Conservation (phyloP, 345 rosid species). For the Acer campestre region DNA sequence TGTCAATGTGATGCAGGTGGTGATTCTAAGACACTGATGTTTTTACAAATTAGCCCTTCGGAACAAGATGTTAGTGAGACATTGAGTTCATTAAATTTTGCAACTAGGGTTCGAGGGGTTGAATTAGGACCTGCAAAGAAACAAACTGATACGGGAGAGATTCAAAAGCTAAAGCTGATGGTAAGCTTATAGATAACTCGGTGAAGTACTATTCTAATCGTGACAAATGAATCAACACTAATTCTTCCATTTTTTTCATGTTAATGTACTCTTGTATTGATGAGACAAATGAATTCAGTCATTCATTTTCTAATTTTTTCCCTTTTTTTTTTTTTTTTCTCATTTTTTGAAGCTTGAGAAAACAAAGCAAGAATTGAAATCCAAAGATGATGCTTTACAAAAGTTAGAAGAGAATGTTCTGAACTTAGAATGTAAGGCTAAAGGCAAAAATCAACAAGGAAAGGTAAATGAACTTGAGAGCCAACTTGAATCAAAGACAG, state of each 20-base stretch:
- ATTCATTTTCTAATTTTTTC: not conserved
- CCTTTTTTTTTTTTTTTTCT: not conserved
- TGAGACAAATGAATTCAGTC: not conserved
- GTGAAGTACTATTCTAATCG: not conserved
- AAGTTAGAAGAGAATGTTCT: constrained; percentile 38
- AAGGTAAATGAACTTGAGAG: constrained; percentile 39
- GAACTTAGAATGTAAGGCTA: constrained; percentile 39
- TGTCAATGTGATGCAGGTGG: constrained; percentile 35
- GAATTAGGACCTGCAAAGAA: constrained; percentile 43
- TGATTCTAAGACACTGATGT: constrained; percentile 50
- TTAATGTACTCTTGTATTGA: not conserved
- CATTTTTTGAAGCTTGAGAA: constrained; percentile 37
- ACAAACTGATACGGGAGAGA: constrained; percentile 39
- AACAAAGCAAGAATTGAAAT: constrained; percentile 42
- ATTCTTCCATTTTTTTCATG: not conserved
- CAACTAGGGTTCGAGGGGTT: constrained; percentile 44
- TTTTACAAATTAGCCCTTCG: constrained; percentile 51
- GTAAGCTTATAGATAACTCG: constrained; percentile 21
- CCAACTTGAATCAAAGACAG: constrained; percentile 35
- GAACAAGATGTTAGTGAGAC: constrained; percentile 47
- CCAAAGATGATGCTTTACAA: constrained; percentile 39
- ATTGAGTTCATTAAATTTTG: constrained; percentile 50
- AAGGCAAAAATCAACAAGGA: constrained; percentile 35
- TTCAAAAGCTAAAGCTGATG: constrained; percentile 42
- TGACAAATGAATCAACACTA: not conserved